Conservation (phyloP, 2,329 filamentous ascomycete genomes). For the Thielaviopsis ethacetica region DNA sequence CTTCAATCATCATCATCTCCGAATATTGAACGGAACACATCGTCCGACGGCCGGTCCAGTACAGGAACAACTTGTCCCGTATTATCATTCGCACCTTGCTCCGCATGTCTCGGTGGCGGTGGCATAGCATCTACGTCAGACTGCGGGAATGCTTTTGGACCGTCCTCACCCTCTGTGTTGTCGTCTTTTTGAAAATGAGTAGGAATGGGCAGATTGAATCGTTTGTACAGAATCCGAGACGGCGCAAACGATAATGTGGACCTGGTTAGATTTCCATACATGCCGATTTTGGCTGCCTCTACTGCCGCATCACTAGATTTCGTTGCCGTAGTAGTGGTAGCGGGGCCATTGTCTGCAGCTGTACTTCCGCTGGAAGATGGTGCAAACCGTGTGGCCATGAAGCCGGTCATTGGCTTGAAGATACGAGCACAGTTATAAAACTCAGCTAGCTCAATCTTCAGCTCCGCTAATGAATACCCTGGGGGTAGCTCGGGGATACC, state of each 20-base stretch:
- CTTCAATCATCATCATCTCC: constrained; percentile 6
- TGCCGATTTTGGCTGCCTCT: constrained; percentile 73
- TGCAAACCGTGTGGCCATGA: constrained; percentile 90
- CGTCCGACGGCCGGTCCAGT: constrained; percentile 2
- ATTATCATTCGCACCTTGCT: neutral
- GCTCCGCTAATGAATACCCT: constrained; percentile 40
- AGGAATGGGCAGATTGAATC: constrained; percentile 76
- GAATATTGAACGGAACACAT: constrained; percentile 12
- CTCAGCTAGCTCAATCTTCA: constrained; percentile 61
- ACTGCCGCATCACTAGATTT: constrained; percentile 52
- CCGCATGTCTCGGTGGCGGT: neutral
- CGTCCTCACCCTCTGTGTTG: neutral
- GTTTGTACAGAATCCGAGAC: constrained; percentile 74
- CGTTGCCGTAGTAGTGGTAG: constrained; percentile 14
- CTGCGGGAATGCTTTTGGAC: neutral
- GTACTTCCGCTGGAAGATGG: constrained; percentile 37
- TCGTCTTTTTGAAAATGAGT: constrained; percentile 26
- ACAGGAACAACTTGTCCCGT: neutral
- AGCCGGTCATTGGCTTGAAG: constrained; percentile 80
- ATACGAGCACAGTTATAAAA: constrained; percentile 52
- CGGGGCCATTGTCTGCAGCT: constrained; percentile 14
- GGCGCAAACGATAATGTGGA: constrained; percentile 58
- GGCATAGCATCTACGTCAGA: neutral
- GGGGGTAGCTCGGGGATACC: constrained; percentile 21
- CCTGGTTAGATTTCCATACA: constrained; percentile 84